These are phyloP conservation scores for Prunus dulcis DNA, from an alignment of 306 rosid species.

Conservation along the genomic window DNA sequence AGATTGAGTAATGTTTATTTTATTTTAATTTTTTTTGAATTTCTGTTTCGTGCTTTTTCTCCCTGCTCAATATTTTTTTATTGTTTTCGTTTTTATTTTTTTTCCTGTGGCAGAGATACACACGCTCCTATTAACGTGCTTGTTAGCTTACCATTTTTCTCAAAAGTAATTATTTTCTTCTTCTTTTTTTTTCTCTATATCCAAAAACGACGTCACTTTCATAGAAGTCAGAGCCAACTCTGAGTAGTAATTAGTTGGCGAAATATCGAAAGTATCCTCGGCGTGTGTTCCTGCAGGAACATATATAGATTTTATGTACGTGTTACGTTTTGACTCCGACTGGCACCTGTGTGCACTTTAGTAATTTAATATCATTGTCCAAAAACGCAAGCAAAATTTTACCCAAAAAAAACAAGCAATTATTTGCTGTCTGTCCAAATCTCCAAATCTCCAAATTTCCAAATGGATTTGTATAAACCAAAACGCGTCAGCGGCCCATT, in stretches of 20 bases:
- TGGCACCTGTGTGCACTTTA: neutral
- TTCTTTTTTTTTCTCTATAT: neutral
- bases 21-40: neutral
- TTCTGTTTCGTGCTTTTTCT: neutral
- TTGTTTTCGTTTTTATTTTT: neutral
- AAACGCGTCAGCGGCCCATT: neutral
- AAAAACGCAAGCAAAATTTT: neutral
- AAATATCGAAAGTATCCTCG: neutral
- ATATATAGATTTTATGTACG: neutral
- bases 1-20: neutral
- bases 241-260: neutral
- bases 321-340: neutral
- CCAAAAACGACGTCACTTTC: slow-evolving; percentile 8
- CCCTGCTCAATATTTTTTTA: neutral
- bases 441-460: neutral
- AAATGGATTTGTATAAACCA: neutral
- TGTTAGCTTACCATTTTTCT: slow-evolving; percentile 3
- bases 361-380: neutral
- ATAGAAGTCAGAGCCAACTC: neutral
- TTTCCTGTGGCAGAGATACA: slow-evolving; percentile 34
- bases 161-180: too few species aligned
- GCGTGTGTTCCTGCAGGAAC: neutral
- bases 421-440: neutral
- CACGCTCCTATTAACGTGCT: slow-evolving; percentile 31
- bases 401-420: neutral